phyloP scores from a whole-genome alignment of 345 rosid genomes.

The Eucalyptus marginata region DNA sequence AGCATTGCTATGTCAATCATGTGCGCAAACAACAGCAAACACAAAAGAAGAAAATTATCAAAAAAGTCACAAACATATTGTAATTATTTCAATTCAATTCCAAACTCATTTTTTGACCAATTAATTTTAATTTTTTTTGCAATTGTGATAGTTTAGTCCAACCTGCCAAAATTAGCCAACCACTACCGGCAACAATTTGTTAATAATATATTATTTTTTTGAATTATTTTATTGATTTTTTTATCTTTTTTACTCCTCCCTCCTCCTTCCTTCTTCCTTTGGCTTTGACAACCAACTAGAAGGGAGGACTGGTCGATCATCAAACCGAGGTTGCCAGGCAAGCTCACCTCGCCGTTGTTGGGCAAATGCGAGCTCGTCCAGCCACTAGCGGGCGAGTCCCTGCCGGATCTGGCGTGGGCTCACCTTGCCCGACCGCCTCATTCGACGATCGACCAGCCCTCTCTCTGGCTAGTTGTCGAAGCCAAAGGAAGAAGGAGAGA shows the following conservation, averaged over 20 bases:
- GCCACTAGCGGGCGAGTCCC: neutral
- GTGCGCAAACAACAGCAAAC: no score
- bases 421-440: no score
- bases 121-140: rapidly evolving
- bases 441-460: rapidly evolving
- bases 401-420: rapidly evolving
- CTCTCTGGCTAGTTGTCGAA: rapidly evolving
- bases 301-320: no score
- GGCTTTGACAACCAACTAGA: no score
- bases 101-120: no score
- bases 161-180: neutral
- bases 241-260: neutral
- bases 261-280: no score
- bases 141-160: rapidly evolving
- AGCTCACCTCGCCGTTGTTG: rapidly evolving
- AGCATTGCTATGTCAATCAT: no score
- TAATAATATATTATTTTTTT: no score
- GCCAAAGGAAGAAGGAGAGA: no score
- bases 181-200: no score
- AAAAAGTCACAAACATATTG: neutral
- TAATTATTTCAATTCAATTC: neutral
- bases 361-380: neutral
- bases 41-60: neutral
- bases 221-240: no score
- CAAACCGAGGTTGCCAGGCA: no score